A percentile compares a stretch with the other conserved stretches of the same genome.
phyloP scores from a whole-genome alignment of 257 asterid species.

The Solanum tarapatanum region DNA sequence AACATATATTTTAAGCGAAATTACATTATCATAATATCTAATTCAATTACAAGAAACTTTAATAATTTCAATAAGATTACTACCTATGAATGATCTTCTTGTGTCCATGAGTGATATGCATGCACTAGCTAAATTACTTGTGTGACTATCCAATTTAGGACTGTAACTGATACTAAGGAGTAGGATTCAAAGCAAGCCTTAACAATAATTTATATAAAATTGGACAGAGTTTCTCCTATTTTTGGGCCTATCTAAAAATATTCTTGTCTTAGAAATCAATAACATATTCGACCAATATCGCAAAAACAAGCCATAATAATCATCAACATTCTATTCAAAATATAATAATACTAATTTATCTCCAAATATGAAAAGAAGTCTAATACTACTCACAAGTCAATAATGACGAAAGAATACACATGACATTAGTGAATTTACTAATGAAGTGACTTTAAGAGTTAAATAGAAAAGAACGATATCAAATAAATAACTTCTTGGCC shows the following conservation, averaged over 20 bases:
- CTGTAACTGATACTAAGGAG: too few relatives aligned
- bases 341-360: neutral
- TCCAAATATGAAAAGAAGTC: neutral
- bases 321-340: neutral
- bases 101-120: neutral
- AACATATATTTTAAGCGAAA: too few relatives aligned
- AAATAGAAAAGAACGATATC: neutral
- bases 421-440: neutral
- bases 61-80: neutral
- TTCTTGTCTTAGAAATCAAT: neutral
- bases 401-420: neutral
- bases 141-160: too few relatives aligned
- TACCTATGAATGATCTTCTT: neutral
- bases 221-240: neutral
- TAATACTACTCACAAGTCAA: neutral
- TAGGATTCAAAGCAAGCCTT: too few relatives aligned
- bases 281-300: neutral
- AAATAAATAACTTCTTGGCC: neutral
- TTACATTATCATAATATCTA: too few relatives aligned
- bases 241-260: neutral
- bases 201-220: too few relatives aligned
- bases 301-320: neutral
- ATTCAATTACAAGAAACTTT: neutral
- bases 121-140: neutral
- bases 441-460: neutral